Percentiles rank a stretch among this genome's conserved stretches.
Conservation (phyloP, 805 yeast genomes). For the Candida dendrica region DNA sequence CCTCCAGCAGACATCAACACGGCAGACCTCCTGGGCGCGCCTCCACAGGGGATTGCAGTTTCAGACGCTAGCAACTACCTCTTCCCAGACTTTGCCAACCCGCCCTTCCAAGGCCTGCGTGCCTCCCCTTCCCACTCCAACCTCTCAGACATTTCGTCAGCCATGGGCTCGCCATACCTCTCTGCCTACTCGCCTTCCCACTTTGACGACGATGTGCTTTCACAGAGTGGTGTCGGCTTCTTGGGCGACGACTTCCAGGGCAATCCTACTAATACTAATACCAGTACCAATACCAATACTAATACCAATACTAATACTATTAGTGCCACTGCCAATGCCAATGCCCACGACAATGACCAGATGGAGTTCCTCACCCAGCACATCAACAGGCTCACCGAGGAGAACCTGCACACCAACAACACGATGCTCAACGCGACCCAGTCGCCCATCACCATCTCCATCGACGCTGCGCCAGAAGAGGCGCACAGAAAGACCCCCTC, state of each 20-base stretch:
- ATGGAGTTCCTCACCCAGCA: conserved; percentile 5
- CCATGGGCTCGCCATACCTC: conserved; percentile 17
- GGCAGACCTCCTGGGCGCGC: no score
- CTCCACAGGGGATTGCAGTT: not conserved
- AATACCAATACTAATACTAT: not conserved
- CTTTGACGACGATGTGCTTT: conserved; percentile 11
- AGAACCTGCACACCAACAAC: conserved; percentile 9
- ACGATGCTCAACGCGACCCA: conserved; percentile 1
- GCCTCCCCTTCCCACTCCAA: conserved; percentile 3
- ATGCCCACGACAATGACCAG: no score
- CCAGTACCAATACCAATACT: not conserved
- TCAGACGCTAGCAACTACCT: conserved; percentile 1
- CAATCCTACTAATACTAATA: not conserved
- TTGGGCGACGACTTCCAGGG: not conserved
- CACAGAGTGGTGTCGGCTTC: not conserved
- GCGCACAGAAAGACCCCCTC: conserved; percentile 46
- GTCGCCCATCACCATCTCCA: conserved; percentile 20
- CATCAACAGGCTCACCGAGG: conserved; percentile 13
- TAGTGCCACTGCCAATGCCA: not conserved
- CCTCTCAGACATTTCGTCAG: conserved; percentile 19
- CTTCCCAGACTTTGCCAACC: conserved; percentile 1
- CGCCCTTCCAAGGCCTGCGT: conserved; percentile 12
- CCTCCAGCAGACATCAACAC: conserved; percentile 10
- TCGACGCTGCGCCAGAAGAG: conserved; percentile 31
- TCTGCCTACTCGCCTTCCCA: conserved; percentile 12